These are phyloP conservation scores for Gossypium arboreum DNA, from an alignment of 345 rosid species.

Conservation along the genomic window DNA sequence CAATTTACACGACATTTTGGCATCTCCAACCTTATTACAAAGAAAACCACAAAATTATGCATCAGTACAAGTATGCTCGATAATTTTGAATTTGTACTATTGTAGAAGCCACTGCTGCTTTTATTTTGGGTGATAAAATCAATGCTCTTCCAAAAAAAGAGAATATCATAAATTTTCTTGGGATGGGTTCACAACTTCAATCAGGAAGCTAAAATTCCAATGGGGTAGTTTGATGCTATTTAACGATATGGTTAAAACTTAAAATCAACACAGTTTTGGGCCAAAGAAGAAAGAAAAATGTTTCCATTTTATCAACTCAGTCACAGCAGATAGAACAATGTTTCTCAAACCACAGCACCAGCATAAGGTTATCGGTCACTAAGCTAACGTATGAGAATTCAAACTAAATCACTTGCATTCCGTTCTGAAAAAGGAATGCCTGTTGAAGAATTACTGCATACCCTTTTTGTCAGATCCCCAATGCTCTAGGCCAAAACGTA, in stretches of 20 bases:
- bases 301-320: not conserved
- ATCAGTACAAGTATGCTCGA: not conserved
- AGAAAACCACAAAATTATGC: not conserved
- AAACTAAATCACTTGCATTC: not conserved
- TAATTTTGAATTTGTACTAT: too few species aligned
- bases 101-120: not conserved
- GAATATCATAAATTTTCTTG: not conserved
- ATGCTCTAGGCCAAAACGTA: constrained; percentile 75
- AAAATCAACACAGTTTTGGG: not conserved
- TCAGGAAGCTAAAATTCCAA: not conserved
- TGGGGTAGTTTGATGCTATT: not conserved
- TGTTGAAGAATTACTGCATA: constrained; percentile 12
- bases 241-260: not conserved
- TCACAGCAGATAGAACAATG: not conserved
- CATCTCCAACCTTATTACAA: not conserved
- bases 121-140: not conserved
- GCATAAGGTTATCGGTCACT: not conserved
- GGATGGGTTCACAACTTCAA: constrained; percentile 2
- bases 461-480: constrained; percentile 98
- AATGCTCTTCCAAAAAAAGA: not conserved
- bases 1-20: not conserved
- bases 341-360: not conserved
- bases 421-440: not conserved
- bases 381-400: not conserved
- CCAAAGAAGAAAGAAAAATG: not conserved